These are phyloP conservation scores for Myxozyma neotropica DNA, from an alignment of 805 yeast species.

Conservation along the genomic window DNA sequence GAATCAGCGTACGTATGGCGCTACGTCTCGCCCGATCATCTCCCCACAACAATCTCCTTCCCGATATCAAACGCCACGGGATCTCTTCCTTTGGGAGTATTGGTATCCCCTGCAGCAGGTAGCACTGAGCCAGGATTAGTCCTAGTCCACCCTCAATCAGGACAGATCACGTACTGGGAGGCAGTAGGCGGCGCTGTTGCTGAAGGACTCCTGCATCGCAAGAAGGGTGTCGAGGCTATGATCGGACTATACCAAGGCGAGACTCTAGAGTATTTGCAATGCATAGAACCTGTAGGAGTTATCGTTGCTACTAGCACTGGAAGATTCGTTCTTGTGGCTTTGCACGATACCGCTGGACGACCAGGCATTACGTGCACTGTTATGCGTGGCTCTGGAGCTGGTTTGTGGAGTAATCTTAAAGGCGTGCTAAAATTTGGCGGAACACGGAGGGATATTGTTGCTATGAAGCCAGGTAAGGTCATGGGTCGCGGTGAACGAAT, in stretches of 20 bases:
- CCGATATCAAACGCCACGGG: slow-evolving; percentile 38
- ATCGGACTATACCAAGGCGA: slow-evolving; percentile 50
- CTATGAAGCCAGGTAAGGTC: slow-evolving; percentile 58
- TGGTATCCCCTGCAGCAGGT: slow-evolving; percentile 61
- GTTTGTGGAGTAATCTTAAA: slow-evolving; percentile 38
- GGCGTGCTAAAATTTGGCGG: slow-evolving; percentile 37
- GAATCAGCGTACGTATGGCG: slow-evolving; percentile 67
- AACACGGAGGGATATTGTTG: slow-evolving; percentile 51
- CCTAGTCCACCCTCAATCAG: slow-evolving; percentile 60
- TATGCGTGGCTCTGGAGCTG: slow-evolving; percentile 39
- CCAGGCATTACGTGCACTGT: slow-evolving; percentile 43
- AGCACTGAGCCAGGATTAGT: slow-evolving; percentile 67
- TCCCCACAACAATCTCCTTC: slow-evolving; percentile 60
- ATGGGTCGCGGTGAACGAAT: slow-evolving; percentile 55
- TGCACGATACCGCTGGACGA: slow-evolving; percentile 71
- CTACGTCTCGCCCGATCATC: slow-evolving; percentile 60
- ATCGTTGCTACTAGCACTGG: slow-evolving; percentile 70
- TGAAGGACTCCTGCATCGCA: slow-evolving; percentile 55
- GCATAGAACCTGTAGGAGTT: slow-evolving; percentile 75
- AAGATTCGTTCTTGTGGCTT: slow-evolving; percentile 60
- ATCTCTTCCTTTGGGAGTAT: slow-evolving; percentile 49
- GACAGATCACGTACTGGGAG: slow-evolving; percentile 69
- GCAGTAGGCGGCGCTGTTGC: slow-evolving; percentile 72
- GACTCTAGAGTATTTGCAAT: slow-evolving; percentile 56
- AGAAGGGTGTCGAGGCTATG: slow-evolving; percentile 40